Evolutionary conservation across 2,329 filamentous ascomycete genomes (phyloP).

Genomic region (Ophioceras dolichostomum): DNA sequence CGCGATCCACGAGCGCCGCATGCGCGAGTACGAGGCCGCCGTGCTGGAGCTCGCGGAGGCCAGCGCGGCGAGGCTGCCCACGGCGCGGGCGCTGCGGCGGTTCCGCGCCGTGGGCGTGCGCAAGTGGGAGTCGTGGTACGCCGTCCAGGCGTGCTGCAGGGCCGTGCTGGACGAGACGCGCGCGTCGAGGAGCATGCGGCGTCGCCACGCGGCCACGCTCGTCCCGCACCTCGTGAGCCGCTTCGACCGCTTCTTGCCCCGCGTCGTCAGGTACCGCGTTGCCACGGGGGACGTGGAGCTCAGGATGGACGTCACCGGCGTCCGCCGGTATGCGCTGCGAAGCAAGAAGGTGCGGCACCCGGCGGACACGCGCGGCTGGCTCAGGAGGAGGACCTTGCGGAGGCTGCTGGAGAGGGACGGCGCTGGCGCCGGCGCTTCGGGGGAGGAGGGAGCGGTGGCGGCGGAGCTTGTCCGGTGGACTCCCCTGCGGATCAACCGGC

Average conservation of each 20-base stretch:
- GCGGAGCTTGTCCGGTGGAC: too few species aligned
- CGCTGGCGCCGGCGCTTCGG: too few species aligned
- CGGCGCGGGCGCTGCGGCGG: slow-evolving; percentile 4
- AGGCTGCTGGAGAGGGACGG: too few species aligned
- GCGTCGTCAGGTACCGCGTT: slow-evolving; percentile 20
- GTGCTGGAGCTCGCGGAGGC: slow-evolving; percentile 13
- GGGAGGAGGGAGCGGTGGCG: too few species aligned
- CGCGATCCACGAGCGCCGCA: slow-evolving; percentile 13
- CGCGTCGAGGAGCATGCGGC: slow-evolving; percentile 6
- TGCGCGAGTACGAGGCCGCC: slow-evolving; percentile 8
- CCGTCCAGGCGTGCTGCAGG: slow-evolving; percentile 15
- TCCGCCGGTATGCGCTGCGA: neutral
- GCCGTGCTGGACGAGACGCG: slow-evolving; percentile 9
- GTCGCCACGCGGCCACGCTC: slow-evolving; percentile 7
- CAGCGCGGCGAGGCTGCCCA: slow-evolving; percentile 3
- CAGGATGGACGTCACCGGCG: slow-evolving; percentile 8
- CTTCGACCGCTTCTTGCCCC: slow-evolving; percentile 32
- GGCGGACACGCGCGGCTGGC: too few species aligned
- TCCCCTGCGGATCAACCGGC: too few species aligned
- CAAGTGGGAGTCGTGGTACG: slow-evolving; percentile 19
- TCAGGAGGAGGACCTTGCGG: too few species aligned
- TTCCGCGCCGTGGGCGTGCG: slow-evolving; percentile 14
- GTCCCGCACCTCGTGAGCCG: slow-evolving; percentile 32
- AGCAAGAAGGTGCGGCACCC: too few species aligned
- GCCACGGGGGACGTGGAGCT: slow-evolving; percentile 26